Evolutionary conservation across 129 eudicot genomes (phyloP).

Genomic region (Flaveria linearis): DNA sequence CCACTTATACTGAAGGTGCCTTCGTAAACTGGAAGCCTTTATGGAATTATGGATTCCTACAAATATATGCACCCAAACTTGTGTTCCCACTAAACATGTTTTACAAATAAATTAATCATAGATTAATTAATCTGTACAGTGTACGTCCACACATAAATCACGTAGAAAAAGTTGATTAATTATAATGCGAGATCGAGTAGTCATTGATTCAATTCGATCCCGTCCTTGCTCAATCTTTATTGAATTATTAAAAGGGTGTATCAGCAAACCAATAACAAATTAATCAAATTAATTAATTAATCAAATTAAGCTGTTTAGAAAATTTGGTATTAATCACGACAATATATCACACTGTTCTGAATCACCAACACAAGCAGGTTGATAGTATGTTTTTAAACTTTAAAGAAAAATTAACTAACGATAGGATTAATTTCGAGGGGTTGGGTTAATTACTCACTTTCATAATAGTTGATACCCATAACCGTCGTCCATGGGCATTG

Average conservation of each 20-base stretch:
- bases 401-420: neutral
- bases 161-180: neutral
- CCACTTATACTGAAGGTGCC: slow-evolving; percentile 35
- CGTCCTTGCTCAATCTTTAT: neutral
- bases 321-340: neutral
- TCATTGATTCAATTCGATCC: neutral
- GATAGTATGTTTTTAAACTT: neutral
- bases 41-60: slow-evolving; percentile 25
- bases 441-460: slow-evolving; percentile 42
- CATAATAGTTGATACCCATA: slow-evolving; percentile 83
- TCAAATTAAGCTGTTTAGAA: neutral
- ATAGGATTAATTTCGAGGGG: neutral
- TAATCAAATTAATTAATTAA: neutral
- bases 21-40: slow-evolving; percentile 13
- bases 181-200: neutral
- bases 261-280: neutral
- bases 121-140: neutral
- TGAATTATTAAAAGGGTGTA: neutral
- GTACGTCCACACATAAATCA: neutral
- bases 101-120: neutral
- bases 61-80: slow-evolving; percentile 37
- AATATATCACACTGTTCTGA: neutral
- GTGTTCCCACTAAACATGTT: slow-evolving; percentile 7
- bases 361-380: neutral
- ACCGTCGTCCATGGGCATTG: slow-evolving; percentile 63